Evolutionary conservation across 352 stramenopile species (phyloP), one percentile per base, ranked within the genome.

Genomic region (Phytophthora sp.): DNA sequence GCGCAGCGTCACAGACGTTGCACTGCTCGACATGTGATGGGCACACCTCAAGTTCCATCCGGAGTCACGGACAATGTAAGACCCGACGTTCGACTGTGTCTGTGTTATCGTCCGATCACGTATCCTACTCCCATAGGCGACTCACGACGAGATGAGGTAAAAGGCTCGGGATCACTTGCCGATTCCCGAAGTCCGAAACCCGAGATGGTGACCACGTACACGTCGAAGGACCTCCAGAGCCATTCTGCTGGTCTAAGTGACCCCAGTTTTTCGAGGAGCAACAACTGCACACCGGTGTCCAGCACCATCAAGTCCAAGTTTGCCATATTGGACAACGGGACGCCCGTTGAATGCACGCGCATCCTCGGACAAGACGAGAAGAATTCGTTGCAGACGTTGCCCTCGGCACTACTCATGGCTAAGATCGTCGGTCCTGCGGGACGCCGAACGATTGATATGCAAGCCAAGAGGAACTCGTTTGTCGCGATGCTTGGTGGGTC

Each of bases 281-380:
- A 5, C 42, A 68, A 12, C 21, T 54, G 50, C 44, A 69, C 64
- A n/a, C 65, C 65, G 15, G 31, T 15, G 20, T 45, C 56, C 27
- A n/a, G n/a, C n/a, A 51, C 35, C 2, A 64, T 58, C 36, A 39
- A 50, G 24, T 51, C 56, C 1, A 46, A 52, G 11, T 75, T 63
- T 39, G 69, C 63, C 23, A 66, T 71, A 29, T 11, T 76, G 50
- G 41, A 69, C 26, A 65, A 47, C 45, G 62, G 54, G 35, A 78
- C 73, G 18, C 67, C 73, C n/a, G 35, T 65, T 8, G 73, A 80
- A 20, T 63, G 70, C 53, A 46, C 29, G 12, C 66, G 66, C 21
- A 18, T 35, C 31, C 64, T 76, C 27, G 41, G 44, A 24, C 41
- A 65, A 51, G 2, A 35, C 23, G 29, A 24, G 8, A 49, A 38